Percentiles rank a stretch among this genome's conserved stretches.
phyloP scores from a whole-genome alignment of 108 stramenopile genomes.

The Chaetoceros muelleri region DNA sequence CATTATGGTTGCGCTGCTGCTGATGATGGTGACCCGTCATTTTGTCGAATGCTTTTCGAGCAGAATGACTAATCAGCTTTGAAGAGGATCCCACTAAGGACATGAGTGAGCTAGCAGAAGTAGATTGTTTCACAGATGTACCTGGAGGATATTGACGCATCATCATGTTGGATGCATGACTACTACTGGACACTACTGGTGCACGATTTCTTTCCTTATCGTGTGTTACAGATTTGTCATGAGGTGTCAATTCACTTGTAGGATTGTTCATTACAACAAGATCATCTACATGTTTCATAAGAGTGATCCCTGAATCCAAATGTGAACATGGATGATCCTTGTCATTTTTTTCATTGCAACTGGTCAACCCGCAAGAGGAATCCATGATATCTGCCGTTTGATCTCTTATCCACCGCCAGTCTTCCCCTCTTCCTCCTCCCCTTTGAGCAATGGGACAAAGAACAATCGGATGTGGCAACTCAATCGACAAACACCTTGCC shows the following conservation, averaged over 20 bases:
- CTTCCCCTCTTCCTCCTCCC: constrained; percentile 12
- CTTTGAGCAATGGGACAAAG: constrained; percentile 12
- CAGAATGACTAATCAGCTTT: too few species aligned
- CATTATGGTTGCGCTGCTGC: background rate
- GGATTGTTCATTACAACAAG: constrained; percentile 7
- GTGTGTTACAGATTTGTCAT: background rate
- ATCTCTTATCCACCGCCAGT: constrained; percentile 1
- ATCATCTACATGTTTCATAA: background rate
- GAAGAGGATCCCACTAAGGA: constrained; percentile 24
- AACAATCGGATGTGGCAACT: constrained; percentile 69
- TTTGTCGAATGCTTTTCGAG: constrained; percentile 16
- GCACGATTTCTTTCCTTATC: background rate
- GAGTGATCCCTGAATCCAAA: background rate
- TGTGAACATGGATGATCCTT: constrained; percentile 7
- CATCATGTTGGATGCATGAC: too few species aligned
- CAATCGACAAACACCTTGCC: constrained; percentile 61
- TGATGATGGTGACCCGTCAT: constrained; percentile 7
- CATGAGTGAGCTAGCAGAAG: constrained; percentile 11
- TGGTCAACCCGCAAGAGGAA: constrained; percentile 6
- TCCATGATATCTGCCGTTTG: constrained; percentile 13
- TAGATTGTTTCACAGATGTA: background rate
- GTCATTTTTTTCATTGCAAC: constrained; percentile 5
- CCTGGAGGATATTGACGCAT: too few species aligned
- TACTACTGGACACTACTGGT: too few species aligned
- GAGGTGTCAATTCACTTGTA: constrained; percentile 2